phyloP scores from a whole-genome alignment of 768 basidiomycete species.

The Omphalotus guepiniiformis region DNA sequence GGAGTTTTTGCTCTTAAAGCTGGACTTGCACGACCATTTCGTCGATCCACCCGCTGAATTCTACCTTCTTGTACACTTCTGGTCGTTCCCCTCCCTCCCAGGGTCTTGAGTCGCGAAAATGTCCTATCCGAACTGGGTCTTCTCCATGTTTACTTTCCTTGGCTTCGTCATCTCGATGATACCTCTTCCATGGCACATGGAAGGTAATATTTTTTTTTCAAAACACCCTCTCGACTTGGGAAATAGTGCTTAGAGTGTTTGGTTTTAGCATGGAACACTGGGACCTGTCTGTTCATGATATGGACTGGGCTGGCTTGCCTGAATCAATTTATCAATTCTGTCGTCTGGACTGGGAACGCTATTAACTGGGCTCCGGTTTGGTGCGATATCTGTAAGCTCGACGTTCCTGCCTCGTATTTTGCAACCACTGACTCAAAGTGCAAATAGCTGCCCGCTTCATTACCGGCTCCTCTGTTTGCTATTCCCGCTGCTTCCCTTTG shows the following conservation, averaged over 20 bases:
- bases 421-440: conserved; percentile 10
- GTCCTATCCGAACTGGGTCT: conserved; percentile 39
- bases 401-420: no score
- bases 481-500: conserved; percentile 52
- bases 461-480: conserved; percentile 38
- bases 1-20: conserved; percentile 36
- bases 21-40: conserved; percentile 10
- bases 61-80: conserved; percentile 27
- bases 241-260: no score
- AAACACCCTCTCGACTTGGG: background rate
- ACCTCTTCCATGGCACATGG: conserved; percentile 66
- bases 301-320: conserved; percentile 50
- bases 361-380: conserved; percentile 37
- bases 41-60: conserved; percentile 18
- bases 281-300: conserved; percentile 52
- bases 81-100: conserved; percentile 10
- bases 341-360: conserved; percentile 52
- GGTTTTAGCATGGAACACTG: conserved; percentile 45
- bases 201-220: conserved; percentile 34
- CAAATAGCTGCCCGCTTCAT: conserved; percentile 39
- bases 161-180: conserved; percentile 54
- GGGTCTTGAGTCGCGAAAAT: background rate
- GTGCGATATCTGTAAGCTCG: conserved; percentile 53
- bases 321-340: conserved; percentile 44
- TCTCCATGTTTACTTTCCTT: conserved; percentile 47